Conservation (phyloP, 495 filamentous ascomycete species). For the Penicillium lagena region DNA sequence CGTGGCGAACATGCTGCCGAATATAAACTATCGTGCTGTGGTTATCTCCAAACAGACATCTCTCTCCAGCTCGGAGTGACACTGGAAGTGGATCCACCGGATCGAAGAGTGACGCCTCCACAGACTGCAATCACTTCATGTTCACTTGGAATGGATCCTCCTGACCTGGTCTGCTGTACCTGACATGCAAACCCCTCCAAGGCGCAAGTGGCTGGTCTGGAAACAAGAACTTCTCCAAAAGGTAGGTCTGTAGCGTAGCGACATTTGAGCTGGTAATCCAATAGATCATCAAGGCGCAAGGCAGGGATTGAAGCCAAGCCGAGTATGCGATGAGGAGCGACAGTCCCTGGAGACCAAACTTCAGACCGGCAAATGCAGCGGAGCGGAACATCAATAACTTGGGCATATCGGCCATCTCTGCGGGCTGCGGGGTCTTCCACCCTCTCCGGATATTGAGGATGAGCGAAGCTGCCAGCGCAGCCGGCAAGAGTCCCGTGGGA, state of each 20-base stretch:
- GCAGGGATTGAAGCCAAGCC: slow-evolving; percentile 37
- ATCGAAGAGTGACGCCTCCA: no score
- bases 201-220: slow-evolving; percentile 12
- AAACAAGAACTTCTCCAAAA: slow-evolving; percentile 33
- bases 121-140: slow-evolving; percentile 3
- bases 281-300: slow-evolving; percentile 62
- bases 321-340: slow-evolving; percentile 22
- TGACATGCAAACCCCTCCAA: slow-evolving; percentile 13
- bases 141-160: slow-evolving; percentile 14
- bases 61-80: background rate
- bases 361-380: background rate
- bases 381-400: slow-evolving; percentile 16
- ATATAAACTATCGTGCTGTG: no score
- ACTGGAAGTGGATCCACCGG: no score
- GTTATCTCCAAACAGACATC: no score
- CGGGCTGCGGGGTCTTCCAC: slow-evolving; percentile 16
- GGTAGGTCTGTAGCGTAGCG: slow-evolving; percentile 30
- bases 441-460: slow-evolving; percentile 28
- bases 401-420: slow-evolving; percentile 21
- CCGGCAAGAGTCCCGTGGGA: slow-evolving; percentile 59
- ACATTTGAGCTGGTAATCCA: slow-evolving; percentile 55
- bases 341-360: slow-evolving; percentile 8
- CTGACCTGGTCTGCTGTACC: slow-evolving; percentile 4
- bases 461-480: slow-evolving; percentile 39
- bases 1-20: no score